These are phyloP conservation scores for Aspergillus uvarum DNA, from an alignment of 2,329 filamentous ascomycete genomes.

Conservation along the genomic window DNA sequence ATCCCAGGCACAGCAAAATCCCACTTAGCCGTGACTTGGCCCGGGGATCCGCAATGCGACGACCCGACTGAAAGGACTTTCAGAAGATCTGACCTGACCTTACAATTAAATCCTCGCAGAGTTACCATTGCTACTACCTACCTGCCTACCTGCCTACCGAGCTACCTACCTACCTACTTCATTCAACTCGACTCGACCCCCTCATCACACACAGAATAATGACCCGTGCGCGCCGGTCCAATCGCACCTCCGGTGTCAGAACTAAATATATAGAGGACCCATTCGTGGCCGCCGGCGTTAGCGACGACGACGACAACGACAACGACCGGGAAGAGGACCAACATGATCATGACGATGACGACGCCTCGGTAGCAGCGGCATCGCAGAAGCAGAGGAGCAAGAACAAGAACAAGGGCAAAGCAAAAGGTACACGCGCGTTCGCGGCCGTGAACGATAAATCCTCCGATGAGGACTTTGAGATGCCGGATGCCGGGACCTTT, in stretches of 20 bases:
- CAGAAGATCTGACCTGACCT: background rate
- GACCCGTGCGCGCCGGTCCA: slow-evolving; percentile 35
- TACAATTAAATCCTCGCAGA: too few relatives aligned
- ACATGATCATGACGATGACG: slow-evolving; percentile 21
- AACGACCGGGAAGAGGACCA: too few relatives aligned
- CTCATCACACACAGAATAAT: slow-evolving; percentile 16
- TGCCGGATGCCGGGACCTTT: slow-evolving; percentile 24
- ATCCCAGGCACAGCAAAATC: background rate
- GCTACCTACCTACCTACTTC: too few relatives aligned
- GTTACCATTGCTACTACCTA: too few relatives aligned
- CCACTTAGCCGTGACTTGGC: background rate
- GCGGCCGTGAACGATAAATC: slow-evolving; percentile 19
- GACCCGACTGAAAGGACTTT: background rate
- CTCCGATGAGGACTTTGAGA: slow-evolving; percentile 39
- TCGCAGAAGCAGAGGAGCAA: background rate
- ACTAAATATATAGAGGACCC: slow-evolving; percentile 38
- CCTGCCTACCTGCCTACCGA: too few relatives aligned
- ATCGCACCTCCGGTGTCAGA: slow-evolving; percentile 31
- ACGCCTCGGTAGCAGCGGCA: background rate
- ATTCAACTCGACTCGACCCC: background rate
- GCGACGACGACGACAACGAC: slow-evolving; percentile 22
- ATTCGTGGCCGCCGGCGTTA: slow-evolving; percentile 34
- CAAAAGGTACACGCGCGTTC: slow-evolving; percentile 12
- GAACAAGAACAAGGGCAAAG: slow-evolving; percentile 16
- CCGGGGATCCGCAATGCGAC: background rate